Conservation (phyloP, 1,139 yeast genomes). For the Wickerhamomyces sp. region DNA sequence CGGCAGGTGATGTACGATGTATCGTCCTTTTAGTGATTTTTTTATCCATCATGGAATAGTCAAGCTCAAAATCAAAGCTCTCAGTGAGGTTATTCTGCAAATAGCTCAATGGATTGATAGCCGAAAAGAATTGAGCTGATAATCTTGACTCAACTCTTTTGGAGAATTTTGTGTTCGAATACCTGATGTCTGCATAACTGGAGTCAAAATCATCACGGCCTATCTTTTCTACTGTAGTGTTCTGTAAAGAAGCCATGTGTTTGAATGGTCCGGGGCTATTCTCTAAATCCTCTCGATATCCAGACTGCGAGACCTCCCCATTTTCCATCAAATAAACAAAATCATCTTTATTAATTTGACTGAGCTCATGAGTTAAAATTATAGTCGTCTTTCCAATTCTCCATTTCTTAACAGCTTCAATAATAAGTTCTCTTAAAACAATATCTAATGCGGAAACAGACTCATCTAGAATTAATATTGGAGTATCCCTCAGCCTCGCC, state of each 20-base stretch:
- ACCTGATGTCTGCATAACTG: not conserved
- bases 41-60: not conserved
- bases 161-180: constrained; percentile 1
- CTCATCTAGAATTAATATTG: constrained; percentile 79
- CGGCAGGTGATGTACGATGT: constrained; percentile 6
- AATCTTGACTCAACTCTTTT: constrained; percentile 10
- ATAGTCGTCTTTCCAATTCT: constrained; percentile 71
- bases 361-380: constrained; percentile 72
- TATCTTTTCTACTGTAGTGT: constrained; percentile 5
- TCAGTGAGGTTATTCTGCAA: constrained; percentile 4
- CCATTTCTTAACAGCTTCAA: constrained; percentile 51
- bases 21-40: not conserved
- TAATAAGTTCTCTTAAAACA: constrained; percentile 38
- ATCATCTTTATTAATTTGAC: constrained; percentile 51
- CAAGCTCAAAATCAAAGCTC: constrained; percentile 6
- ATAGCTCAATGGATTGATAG: constrained; percentile 16
- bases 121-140: constrained; percentile 17
- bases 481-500: constrained; percentile 67
- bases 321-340: constrained; percentile 51
- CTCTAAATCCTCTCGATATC: constrained; percentile 34
- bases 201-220: not conserved
- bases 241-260: constrained; percentile 16
- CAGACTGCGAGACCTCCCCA: constrained; percentile 49
- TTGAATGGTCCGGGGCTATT: constrained; percentile 13
- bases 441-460: constrained; percentile 77